phyloP scores from a whole-genome alignment of 108 stramenopile genomes.

The Schizochytrium sp. region DNA sequence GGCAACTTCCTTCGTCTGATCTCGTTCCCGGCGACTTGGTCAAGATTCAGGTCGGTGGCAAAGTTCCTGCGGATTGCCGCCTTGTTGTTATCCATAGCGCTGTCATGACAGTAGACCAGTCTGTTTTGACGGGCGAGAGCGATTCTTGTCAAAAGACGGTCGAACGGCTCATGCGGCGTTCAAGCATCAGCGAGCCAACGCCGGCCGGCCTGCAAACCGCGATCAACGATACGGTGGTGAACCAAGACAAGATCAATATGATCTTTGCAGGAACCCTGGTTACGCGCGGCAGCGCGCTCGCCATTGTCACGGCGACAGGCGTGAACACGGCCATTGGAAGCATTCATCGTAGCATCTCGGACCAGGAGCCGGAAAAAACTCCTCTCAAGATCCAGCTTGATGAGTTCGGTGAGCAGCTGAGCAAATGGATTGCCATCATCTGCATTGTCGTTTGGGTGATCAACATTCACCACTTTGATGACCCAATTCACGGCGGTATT shows the following conservation, averaged over 20 bases:
- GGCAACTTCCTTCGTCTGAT: slow-evolving; percentile 35
- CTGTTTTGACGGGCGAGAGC: slow-evolving; percentile 51
- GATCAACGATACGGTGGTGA: neutral
- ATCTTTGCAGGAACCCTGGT: slow-evolving; percentile 86
- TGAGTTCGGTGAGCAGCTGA: slow-evolving; percentile 83
- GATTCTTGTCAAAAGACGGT: slow-evolving; percentile 34
- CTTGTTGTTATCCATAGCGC: neutral
- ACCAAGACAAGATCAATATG: slow-evolving; percentile 77
- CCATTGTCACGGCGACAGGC: slow-evolving; percentile 81
- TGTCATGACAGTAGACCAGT: slow-evolving; percentile 34
- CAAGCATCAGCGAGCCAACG: neutral
- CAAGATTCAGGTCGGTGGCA: slow-evolving; percentile 76
- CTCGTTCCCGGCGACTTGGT: slow-evolving; percentile 94
- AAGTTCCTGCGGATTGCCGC: slow-evolving; percentile 84
- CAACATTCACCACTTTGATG: slow-evolving; percentile 86
- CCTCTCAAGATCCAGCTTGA: slow-evolving; percentile 85
- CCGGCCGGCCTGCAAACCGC: neutral
- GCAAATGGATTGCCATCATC: slow-evolving; percentile 76
- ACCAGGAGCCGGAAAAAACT: slow-evolving; percentile 71
- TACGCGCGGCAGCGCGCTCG: slow-evolving; percentile 73
- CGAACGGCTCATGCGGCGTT: slow-evolving; percentile 33
- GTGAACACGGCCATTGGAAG: slow-evolving; percentile 90
- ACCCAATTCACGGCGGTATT: slow-evolving; percentile 63
- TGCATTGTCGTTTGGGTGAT: slow-evolving; percentile 80
- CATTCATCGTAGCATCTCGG: slow-evolving; percentile 74